Evolutionary conservation across 352 stramenopile genomes (phyloP).

Genomic region (Elongisporangium prolatum): DNA sequence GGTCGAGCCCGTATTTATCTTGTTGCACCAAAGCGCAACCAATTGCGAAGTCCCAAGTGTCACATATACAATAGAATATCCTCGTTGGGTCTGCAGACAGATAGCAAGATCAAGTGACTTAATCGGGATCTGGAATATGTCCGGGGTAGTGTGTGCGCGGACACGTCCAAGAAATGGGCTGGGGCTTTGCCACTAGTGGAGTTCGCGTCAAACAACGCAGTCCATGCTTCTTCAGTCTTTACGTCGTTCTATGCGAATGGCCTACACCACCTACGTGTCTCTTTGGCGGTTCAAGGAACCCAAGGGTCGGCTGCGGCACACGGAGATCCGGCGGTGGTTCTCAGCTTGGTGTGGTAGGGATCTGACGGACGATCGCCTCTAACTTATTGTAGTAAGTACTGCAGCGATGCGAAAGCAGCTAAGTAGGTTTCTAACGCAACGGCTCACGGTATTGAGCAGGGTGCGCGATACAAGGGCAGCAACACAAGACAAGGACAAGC

Average conservation of each 20-base stretch:
- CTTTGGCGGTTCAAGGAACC: not conserved
- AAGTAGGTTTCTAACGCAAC: too few relatives aligned
- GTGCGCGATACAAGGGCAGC: too few relatives aligned
- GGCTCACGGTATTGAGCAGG: too few relatives aligned
- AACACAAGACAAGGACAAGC: too few relatives aligned
- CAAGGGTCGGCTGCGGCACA: not conserved
- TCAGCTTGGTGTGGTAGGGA: slow-evolving; percentile 3
- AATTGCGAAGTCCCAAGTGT: too few relatives aligned
- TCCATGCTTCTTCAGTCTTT: slow-evolving; percentile 14
- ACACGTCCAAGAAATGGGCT: slow-evolving; percentile 7
- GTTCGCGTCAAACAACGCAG: slow-evolving; percentile 23
- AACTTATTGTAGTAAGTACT: not conserved
- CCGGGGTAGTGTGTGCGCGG: slow-evolving; percentile 14
- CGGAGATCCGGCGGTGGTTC: not conserved
- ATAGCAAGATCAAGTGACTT: too few relatives aligned
- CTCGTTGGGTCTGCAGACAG: too few relatives aligned
- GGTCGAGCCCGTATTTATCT: too few relatives aligned
- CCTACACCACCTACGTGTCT: slow-evolving; percentile 8
- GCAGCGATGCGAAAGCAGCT: too few relatives aligned
- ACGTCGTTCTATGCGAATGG: slow-evolving; percentile 19
- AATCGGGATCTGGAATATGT: too few relatives aligned
- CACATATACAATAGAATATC: too few relatives aligned
- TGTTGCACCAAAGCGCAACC: too few relatives aligned
- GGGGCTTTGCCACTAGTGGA: slow-evolving; percentile 14
- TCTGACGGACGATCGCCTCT: not conserved